Evolutionary conservation across 495 filamentous ascomycete genomes (phyloP).

Genomic region (Melanomma pulvis-pyrius): DNA sequence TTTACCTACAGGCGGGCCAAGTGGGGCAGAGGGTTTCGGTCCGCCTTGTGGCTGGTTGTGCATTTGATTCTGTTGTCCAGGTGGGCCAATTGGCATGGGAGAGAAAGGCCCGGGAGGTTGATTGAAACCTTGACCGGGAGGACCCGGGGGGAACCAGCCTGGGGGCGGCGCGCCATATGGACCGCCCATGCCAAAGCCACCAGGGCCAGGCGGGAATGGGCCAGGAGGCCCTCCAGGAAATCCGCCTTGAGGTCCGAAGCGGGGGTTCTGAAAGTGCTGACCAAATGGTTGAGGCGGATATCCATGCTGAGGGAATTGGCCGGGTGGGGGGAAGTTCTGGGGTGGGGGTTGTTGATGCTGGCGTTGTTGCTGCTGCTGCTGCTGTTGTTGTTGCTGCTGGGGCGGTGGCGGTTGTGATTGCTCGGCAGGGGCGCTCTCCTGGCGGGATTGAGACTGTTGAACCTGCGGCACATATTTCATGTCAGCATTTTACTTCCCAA

Average conservation of each 20-base stretch:
- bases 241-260: constrained; percentile 58
- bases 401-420: constrained; percentile 38
- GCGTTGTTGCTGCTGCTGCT: constrained; percentile 43
- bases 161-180: constrained; percentile 66
- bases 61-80: constrained; percentile 43
- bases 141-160: constrained; percentile 70
- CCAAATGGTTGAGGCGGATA: constrained; percentile 53
- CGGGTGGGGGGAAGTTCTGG: constrained; percentile 41
- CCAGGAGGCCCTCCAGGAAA: constrained; percentile 66
- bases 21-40: constrained; percentile 54
- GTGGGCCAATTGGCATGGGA: constrained; percentile 47
- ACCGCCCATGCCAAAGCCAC: constrained; percentile 46
- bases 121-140: constrained; percentile 72
- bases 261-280: constrained; percentile 33
- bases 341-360: constrained; percentile 40
- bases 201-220: constrained; percentile 40
- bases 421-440: constrained; percentile 39
- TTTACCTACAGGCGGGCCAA: constrained; percentile 55
- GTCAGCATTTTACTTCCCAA: constrained; percentile 20
- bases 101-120: constrained; percentile 49
- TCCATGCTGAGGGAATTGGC: constrained; percentile 35
- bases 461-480: constrained; percentile 31
- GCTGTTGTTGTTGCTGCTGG: constrained; percentile 44
- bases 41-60: constrained; percentile 20
- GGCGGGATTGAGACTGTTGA: constrained; percentile 33